These are phyloP conservation scores for Malus hybrid DNA, from an alignment of 331 rosid species.

Conservation along the genomic window DNA sequence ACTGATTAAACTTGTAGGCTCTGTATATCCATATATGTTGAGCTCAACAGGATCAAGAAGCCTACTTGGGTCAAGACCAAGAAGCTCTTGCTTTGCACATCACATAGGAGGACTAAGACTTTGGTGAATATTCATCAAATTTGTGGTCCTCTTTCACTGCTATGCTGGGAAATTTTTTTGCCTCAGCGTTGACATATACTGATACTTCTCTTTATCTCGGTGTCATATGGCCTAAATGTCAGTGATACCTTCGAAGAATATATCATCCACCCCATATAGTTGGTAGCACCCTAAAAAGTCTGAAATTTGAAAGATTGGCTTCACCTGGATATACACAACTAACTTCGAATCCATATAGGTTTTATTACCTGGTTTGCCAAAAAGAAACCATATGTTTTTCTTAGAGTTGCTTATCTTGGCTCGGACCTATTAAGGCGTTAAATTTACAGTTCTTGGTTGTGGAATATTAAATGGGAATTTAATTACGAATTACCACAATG, in stretches of 20 bases:
- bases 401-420: background rate
- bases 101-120: background rate
- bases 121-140: background rate
- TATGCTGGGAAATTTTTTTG: background rate
- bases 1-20: background rate
- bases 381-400: background rate
- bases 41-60: conserved; percentile 41
- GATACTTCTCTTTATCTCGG: background rate
- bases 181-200: background rate
- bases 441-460: background rate
- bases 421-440: background rate
- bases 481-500: background rate
- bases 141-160: background rate
- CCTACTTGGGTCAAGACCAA: conserved; percentile 47
- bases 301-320: no score
- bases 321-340: background rate
- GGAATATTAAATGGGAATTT: background rate
- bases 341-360: background rate
- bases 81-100: conserved; percentile 42
- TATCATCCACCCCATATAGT: background rate
- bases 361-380: background rate
- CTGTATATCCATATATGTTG: conserved; percentile 10
- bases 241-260: background rate
- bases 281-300: background rate
- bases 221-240: background rate